Evolutionary conservation across 805 yeast species (phyloP), one percentile per base, ranked within the genome.

Genomic region (Torulaspora maleeae): DNA sequence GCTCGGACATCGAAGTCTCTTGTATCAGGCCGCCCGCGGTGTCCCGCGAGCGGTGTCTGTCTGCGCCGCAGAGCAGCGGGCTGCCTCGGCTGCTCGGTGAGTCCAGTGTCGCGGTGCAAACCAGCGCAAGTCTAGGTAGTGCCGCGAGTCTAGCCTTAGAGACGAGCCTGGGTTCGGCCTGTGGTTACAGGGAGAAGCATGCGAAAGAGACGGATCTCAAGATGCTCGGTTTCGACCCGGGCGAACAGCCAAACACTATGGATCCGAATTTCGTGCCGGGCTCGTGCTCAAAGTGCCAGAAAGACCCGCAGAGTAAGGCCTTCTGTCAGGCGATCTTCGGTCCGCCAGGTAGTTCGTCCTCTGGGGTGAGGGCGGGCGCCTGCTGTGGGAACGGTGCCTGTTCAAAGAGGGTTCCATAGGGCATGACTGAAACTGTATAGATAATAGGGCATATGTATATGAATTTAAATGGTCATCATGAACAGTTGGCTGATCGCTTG

Each of bases 261-360:
- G 44, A 41, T 30, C 35, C 46, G 4, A 35, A 28, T 29, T 43
- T 44, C 57, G 80, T 86, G 56, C 96, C 96, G 9, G 95, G 95
- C 2, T 80, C 89, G 3, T 88, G 96, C 61, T 65, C 68, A 5
- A 90, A 83, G 65, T 88, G 96, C 66, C 95, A 83, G 59, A 63
- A 69, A 38, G 95, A 89, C 64, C 95, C 96, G 27, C 80, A 86
- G 85, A 82, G 89, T 4, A 87, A 95, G 2, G 70, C 86, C 33
- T 89, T 89, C 67, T 89, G 96, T 69, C 80, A 95, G 1, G 86
- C 95, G 0, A 79, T 89, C 19, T 93, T 95, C 4, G 75, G 77
- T 1, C 28, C 44, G 17, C 28, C 41, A 17, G 19, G 10, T n/a
- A 28, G n/a, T 12, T 15, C 10, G 16, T 10, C 4, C 10, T 22